Evolutionary conservation across 495 filamentous ascomycete species (phyloP), one percentile per base, ranked within the genome.

Genomic region (Chaetomium cochliodes): DNA sequence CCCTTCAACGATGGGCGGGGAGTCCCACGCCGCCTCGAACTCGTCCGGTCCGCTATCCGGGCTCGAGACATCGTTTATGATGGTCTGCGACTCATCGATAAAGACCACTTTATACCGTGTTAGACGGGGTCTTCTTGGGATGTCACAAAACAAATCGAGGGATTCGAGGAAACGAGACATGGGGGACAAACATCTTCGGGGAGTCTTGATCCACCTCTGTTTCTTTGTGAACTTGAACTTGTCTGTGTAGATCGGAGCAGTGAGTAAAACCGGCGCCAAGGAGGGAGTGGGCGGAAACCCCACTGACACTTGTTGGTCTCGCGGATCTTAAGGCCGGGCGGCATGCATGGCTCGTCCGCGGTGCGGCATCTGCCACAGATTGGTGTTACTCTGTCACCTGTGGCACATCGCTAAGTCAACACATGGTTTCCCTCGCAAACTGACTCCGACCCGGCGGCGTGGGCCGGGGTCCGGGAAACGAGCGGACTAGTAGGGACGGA

Each of bases 351-450:
- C 15, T 69, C 63, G 37, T 62, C 53, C 26, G 65, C 58, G 28
- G 49, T 65, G 15, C 49, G 62, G 47, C 79, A 81, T 41, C 78
- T 73, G 61, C 77, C 75, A 58, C 79, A 80, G 57, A 66, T 72
- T 23, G 79, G 79, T 50, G 73, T 74, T 13, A 72, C 70, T 63
- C 79, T 75, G 55, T 81, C 79, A 66, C 79, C 79, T 81, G 67
- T 33, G 62, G 60, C 55, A 37, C n/a, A 39, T 46, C 20, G 55
- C 3, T 3, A 39, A 56, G 53, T 37, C 53, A 50, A 50, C 46
- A 50, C 3, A 50, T 50, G 18, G n/a, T 50, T 23, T 8, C 46
- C 46, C n/a, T 5, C 13, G 1, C 46, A 3, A 20, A 20, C 3
- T 8, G 52, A 52, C 11, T 39, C 52, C 18, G n/a, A 8, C 5